phyloP scores from a whole-genome alignment of 768 basidiomycete genomes.

The Psilocybe azurescens region DNA sequence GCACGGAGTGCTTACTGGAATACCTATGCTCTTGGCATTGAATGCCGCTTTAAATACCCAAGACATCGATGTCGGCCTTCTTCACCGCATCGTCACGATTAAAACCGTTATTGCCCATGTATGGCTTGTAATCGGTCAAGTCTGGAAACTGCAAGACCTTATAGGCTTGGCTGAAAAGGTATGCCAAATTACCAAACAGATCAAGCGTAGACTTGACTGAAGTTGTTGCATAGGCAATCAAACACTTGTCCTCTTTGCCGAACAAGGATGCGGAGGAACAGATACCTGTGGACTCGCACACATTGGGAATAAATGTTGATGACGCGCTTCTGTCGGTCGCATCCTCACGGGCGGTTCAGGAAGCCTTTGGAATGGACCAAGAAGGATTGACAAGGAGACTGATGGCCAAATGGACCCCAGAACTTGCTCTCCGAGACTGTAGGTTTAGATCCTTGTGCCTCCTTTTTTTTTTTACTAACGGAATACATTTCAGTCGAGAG shows the following conservation, averaged over 20 bases:
- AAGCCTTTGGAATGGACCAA: conserved; percentile 67
- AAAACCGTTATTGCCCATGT: conserved; percentile 66
- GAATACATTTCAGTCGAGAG: conserved; percentile 21
- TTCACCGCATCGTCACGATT: conserved; percentile 56
- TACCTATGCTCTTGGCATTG: conserved; percentile 88
- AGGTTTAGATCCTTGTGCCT: conserved; percentile 32
- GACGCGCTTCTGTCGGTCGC: conserved; percentile 61
- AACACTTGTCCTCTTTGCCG: conserved; percentile 20
- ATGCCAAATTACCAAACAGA: conserved; percentile 17
- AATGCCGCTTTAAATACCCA: conserved; percentile 54
- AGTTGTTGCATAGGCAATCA: conserved; percentile 11
- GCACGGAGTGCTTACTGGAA: conserved; percentile 73
- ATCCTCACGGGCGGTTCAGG: conserved; percentile 57
- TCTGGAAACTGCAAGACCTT: conserved; percentile 71
- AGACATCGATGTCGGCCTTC: conserved; percentile 41
- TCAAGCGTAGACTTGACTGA: background rate
- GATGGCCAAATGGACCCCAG: conserved; percentile 70
- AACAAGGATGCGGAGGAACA: background rate
- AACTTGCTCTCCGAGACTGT: conserved; percentile 80
- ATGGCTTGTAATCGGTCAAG: conserved; percentile 72
- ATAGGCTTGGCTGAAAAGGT: conserved; percentile 62
- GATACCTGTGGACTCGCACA: background rate
- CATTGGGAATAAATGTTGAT: conserved; percentile 22
- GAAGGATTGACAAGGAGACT: conserved; percentile 59
- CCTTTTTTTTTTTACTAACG: background rate